Evolutionary conservation across 306 rosid species (phyloP).

Genomic region (Malus sieversii): DNA sequence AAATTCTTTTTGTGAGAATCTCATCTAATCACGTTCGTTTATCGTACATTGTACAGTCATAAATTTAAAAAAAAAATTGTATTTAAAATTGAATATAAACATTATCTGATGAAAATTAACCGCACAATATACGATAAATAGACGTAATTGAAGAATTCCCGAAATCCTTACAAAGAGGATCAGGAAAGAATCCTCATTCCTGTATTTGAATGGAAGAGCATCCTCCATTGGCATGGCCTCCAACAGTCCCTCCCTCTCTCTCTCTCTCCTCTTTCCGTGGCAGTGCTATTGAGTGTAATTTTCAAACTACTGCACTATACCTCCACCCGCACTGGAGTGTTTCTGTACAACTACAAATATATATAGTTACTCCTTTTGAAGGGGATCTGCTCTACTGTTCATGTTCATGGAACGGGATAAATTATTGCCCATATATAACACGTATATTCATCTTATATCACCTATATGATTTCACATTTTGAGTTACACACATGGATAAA

Average conservation of each 20-base stretch:
- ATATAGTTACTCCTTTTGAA: not conserved
- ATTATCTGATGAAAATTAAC: accelerated
- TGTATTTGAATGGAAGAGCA: not conserved
- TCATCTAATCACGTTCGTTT: accelerated
- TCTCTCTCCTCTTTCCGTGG: not conserved
- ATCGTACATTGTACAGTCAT: accelerated
- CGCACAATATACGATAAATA: accelerated
- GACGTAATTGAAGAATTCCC: accelerated
- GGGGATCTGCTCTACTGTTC: not conserved
- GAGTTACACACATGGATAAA: no score
- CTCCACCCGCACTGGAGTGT: not conserved
- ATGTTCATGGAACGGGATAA: not conserved
- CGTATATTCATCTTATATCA: not conserved
- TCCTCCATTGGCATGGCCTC: not conserved
- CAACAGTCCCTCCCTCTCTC: not conserved
- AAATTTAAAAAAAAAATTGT: no score
- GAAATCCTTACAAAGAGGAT: no score
- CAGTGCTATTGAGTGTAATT: not conserved
- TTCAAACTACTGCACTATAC: not conserved
- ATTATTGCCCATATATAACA: no score
- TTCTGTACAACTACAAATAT: not conserved
- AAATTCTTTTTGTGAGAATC: accelerated
- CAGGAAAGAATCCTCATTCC: no score
- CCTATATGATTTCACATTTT: no score
- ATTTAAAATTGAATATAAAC: no score